Conservation (phyloP, 345 rosid genomes). For the Turnera subulata region DNA sequence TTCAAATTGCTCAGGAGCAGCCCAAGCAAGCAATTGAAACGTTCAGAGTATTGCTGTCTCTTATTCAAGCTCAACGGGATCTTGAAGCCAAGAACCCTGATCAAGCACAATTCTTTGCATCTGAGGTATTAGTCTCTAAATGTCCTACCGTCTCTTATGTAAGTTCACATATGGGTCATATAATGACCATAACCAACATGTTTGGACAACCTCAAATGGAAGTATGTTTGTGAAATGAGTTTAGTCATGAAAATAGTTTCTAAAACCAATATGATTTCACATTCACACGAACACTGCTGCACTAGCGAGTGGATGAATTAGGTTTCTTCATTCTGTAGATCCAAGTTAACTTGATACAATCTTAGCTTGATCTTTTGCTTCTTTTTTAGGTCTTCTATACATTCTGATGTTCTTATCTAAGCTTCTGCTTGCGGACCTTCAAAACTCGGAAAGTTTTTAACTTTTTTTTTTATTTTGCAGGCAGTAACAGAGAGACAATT, state of each 20-base stretch:
- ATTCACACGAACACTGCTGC: not conserved
- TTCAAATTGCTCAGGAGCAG: slow-evolving; percentile 73
- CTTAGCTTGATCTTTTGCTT: not conserved
- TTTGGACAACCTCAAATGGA: too few relatives aligned
- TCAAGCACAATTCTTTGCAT: slow-evolving; percentile 18
- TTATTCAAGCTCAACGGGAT: slow-evolving; percentile 69
- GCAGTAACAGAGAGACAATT: slow-evolving; percentile 34
- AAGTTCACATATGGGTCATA: too few relatives aligned
- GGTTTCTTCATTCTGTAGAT: too few relatives aligned
- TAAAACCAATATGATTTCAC: not conserved
- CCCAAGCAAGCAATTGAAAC: slow-evolving; percentile 90
- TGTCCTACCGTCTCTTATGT: not conserved
- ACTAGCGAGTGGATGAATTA: not conserved
- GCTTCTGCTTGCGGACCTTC: too few relatives aligned
- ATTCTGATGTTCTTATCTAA: too few relatives aligned
- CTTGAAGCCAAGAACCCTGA: slow-evolving; percentile 33
- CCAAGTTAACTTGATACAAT: not conserved
- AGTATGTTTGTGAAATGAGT: too few relatives aligned
- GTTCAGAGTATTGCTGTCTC: slow-evolving; percentile 66
- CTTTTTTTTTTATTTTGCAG: slow-evolving; percentile 29
- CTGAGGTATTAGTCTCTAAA: slow-evolving; percentile 39
- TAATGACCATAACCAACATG: too few relatives aligned
- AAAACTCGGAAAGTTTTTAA: not conserved
- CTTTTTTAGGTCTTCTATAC: too few relatives aligned
- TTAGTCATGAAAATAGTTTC: too few relatives aligned